phyloP scores from a whole-genome alignment of 129 eudicot species.

The Erigeron canadensis region DNA sequence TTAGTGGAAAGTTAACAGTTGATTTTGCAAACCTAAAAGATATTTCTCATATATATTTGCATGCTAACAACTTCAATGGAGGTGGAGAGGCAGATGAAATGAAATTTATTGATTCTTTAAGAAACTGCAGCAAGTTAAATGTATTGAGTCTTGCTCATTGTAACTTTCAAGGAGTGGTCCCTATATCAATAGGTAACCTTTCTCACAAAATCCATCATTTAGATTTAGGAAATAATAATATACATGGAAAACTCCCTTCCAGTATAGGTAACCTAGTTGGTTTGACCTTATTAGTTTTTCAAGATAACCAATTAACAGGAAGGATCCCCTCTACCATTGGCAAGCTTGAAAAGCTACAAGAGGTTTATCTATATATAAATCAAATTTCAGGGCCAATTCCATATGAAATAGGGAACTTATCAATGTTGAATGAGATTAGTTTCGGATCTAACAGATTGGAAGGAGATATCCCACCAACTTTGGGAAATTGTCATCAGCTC shows the following conservation, averaged over 20 bases:
- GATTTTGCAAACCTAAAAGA: conserved; percentile 8
- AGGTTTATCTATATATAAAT: background rate
- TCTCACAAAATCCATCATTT: conserved; percentile 9
- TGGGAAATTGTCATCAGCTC: conserved; percentile 14
- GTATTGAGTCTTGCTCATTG: background rate
- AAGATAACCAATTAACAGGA: conserved; percentile 19
- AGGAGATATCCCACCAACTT: conserved; percentile 19
- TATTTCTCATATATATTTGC: background rate
- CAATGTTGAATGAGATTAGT: background rate
- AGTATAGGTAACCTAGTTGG: conserved; percentile 29
- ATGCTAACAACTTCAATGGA: conserved; percentile 9
- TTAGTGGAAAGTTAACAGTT: conserved; percentile 10
- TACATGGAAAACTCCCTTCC: conserved; percentile 29
- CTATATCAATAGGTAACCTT: conserved; percentile 36
- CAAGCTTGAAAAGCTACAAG: conserved; percentile 20
- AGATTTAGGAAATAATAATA: conserved; percentile 6
- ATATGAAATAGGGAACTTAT: conserved; percentile 22
- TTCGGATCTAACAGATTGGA: conserved; percentile 14
- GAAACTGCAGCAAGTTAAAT: conserved; percentile 18
- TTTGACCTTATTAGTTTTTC: background rate
- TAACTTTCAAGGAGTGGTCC: conserved; percentile 24
- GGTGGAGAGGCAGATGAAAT: conserved; percentile 23
- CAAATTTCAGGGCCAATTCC: conserved; percentile 24
- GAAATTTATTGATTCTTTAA: conserved; percentile 28
- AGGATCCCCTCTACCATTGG: conserved; percentile 23